phyloP scores from a whole-genome alignment of 768 basidiomycete genomes.

The Boletales sp. region DNA sequence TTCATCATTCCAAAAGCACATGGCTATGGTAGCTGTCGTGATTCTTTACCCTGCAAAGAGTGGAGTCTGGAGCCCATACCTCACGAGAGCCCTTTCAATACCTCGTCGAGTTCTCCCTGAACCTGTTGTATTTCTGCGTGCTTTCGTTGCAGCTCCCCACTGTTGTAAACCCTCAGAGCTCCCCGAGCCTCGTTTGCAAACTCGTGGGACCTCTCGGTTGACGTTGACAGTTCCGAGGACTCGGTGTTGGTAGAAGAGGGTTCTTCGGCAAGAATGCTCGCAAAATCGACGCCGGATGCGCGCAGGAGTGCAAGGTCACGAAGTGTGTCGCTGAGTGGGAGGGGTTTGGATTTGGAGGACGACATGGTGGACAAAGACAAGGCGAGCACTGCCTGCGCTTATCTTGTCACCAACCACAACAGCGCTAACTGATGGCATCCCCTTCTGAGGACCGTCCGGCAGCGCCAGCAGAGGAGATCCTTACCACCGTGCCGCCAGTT shows the following conservation, averaged over 20 bases:
- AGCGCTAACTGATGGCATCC: slow-evolving; percentile 12
- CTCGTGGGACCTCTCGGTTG: slow-evolving; percentile 47
- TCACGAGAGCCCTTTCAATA: slow-evolving; percentile 35
- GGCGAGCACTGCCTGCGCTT: background rate
- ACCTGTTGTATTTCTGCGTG: slow-evolving; percentile 54
- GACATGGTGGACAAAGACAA: slow-evolving; percentile 12
- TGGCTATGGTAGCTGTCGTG: background rate
- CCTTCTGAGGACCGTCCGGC: slow-evolving; percentile 6
- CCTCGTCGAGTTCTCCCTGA: slow-evolving; percentile 52
- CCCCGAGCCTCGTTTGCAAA: slow-evolving; percentile 57
- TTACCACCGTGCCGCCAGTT: background rate
- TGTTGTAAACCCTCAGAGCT: slow-evolving; percentile 43
- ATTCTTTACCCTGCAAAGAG: background rate
- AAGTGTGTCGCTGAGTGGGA: slow-evolving; percentile 56
- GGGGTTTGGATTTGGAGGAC: slow-evolving; percentile 37
- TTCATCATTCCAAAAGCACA: background rate
- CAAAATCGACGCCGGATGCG: slow-evolving; percentile 48
- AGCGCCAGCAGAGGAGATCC: background rate
- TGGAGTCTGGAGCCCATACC: slow-evolving; percentile 9
- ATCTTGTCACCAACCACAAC: too few species aligned
- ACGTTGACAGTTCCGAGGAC: slow-evolving; percentile 12
- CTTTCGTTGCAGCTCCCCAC: slow-evolving; percentile 49
- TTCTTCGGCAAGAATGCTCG: slow-evolving; percentile 23
- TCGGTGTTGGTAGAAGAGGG: slow-evolving; percentile 1
- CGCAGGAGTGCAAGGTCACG: slow-evolving; percentile 72